Base-by-base conservation (phyloP, 179 eudicot genomes). In the Spergularia azorica region DNA sequence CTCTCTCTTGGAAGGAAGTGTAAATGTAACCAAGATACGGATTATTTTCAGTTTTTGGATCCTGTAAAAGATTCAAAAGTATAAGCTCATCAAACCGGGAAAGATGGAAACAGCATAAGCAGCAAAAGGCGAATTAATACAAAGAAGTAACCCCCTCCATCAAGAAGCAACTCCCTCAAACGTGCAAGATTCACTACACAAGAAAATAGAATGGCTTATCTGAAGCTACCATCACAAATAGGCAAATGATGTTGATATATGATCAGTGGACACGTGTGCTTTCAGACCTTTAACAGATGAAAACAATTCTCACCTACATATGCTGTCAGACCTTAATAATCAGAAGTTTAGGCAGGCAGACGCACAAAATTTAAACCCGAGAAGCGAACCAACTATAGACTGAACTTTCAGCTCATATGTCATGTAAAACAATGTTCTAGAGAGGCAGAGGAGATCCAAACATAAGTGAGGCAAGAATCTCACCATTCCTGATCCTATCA, bases 401-500 rank as follows among this genome's bases (percentile, higher is more conserved):
- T 10, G 9, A 46, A 46, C 50, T 46, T 17, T n/a, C 38, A 17
- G 63, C 51, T 56, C 1, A 61, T 15, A 20, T 39, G 54, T 11
- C 12, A 39, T n/a, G 50, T 46, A 61, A 61, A 10, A 60, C 11
- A 12, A 38, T 61, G 39, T 36, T 36, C 39, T 36, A 36, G 39
- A 36, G 0, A 36, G 39, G 39, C 39, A 46, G 50, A 46, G 9
- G 50, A 61, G 11, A 20, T 26, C 8, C 4, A 26, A 13, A 64
- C 14, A 59, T 59, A 52, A 63, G 26, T 36, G 57, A 36, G 43
- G 38, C 2, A 62, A 48, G 46, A 64, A 73, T 65, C 87, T 89
- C 67, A 89, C 95, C 95, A 90, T 90, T 54, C 95, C 95, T 54
- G 95, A 88, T 72, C 89, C 92, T 3, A 88, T 88, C 54, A 90